A percentile compares a stretch with the other conserved stretches of the same genome.
These are phyloP conservation scores for Hibiscus mutabilis DNA, from an alignment of 345 rosid genomes.

Conservation along the genomic window DNA sequence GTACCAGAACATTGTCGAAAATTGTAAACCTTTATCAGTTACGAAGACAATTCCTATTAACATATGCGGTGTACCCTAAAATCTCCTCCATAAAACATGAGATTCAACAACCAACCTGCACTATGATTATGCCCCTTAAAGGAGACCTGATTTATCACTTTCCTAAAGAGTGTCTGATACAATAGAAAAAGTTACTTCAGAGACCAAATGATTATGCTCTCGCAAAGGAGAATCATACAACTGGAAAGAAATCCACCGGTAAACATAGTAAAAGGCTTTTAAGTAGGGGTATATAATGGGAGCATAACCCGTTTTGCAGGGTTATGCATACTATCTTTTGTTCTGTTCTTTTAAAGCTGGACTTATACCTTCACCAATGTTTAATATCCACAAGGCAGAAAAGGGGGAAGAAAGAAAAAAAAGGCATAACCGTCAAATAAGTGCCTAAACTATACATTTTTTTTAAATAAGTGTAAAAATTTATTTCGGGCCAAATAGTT, in stretches of 20 bases:
- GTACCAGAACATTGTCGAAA: too few species aligned
- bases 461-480: too few species aligned
- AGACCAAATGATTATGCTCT: background rate
- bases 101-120: background rate
- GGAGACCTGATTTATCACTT: background rate
- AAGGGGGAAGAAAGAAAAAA: background rate
- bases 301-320: background rate
- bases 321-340: background rate
- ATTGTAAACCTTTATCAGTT: too few species aligned
- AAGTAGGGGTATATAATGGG: background rate
- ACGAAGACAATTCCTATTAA: too few species aligned
- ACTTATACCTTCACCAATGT: background rate
- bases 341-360: background rate
- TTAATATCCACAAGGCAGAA: slow-evolving; percentile 6
- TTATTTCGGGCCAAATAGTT: too few species aligned
- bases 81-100: too few species aligned
- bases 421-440: too few species aligned
- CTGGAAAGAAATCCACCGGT: background rate
- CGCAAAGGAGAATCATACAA: background rate
- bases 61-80: too few species aligned
- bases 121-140: background rate
- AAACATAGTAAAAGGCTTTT: background rate
- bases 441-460: too few species aligned
- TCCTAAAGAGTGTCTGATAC: background rate
- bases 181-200: background rate